These are phyloP conservation scores for Parsonsia alboflavescens DNA, from an alignment of 257 asterid species.

Conservation along the genomic window DNA sequence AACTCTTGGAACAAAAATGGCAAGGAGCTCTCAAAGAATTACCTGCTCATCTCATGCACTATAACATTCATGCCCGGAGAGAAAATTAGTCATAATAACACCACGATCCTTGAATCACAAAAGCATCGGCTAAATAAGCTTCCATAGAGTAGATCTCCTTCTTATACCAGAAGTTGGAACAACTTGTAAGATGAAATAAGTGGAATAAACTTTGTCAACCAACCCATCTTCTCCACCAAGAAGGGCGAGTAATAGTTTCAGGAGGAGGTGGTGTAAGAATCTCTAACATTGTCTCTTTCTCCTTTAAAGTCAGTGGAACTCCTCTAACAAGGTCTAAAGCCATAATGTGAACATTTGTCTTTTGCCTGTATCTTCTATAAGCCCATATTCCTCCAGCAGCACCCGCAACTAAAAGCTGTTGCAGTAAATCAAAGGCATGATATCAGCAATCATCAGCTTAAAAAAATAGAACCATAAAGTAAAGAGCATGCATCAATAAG, in stretches of 20 bases:
- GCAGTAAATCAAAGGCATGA: conserved; percentile 4
- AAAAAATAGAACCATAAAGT: neutral
- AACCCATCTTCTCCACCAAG: conserved; percentile 65
- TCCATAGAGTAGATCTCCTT: neutral
- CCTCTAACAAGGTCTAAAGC: conserved; percentile 82
- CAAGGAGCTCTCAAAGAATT: neutral
- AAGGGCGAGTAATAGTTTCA: conserved; percentile 25
- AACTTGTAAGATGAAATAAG: neutral
- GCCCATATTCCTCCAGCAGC: conserved; percentile 84
- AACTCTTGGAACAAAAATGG: neutral
- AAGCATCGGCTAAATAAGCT: neutral
- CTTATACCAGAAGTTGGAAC: neutral
- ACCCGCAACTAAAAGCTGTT: conserved; percentile 68
- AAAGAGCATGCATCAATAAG: neutral
- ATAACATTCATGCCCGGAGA: neutral
- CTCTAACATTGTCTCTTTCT: conserved; percentile 79
- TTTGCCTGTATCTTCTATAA: conserved; percentile 59
- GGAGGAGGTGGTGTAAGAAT: conserved; percentile 78
- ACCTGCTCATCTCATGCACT: neutral
- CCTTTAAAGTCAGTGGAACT: conserved; percentile 78
- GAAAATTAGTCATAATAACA: neutral
- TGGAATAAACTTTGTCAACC: conserved; percentile 11
- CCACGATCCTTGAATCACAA: neutral
- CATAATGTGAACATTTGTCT: conserved; percentile 79
- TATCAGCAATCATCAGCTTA: conserved; percentile 12